Conservation (phyloP, 73 alveolate species). For the Blepharisma japonicum region DNA sequence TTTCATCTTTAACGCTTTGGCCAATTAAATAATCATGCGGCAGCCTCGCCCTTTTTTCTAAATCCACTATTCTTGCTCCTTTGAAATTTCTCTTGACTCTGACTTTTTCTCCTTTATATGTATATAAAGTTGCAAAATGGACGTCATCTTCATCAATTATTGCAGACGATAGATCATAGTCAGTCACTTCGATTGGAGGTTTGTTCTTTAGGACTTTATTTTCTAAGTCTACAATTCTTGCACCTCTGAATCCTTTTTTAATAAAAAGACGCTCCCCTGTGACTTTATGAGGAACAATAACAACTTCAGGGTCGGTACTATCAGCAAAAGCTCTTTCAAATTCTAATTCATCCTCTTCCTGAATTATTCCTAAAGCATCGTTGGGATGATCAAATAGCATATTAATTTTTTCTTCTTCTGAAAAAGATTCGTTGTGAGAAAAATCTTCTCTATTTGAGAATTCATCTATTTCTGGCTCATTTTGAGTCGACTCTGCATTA, state of each 20-base stretch:
- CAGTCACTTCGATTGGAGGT: background rate
- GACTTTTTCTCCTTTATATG: constrained; percentile 25
- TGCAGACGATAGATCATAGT: background rate
- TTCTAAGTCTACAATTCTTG: constrained; percentile 24
- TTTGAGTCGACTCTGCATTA: too few species aligned
- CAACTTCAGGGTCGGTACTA: background rate
- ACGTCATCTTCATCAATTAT: constrained; percentile 13
- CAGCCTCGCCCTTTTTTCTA: background rate
- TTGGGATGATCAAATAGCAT: too few species aligned
- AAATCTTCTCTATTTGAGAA: too few species aligned
- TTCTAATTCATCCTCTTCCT: constrained; percentile 10
- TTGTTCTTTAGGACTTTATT: background rate
- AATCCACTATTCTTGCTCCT: constrained; percentile 16
- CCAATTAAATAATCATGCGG: constrained; percentile 13
- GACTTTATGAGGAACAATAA: background rate
- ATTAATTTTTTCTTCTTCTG: too few species aligned
- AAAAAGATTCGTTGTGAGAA: too few species aligned
- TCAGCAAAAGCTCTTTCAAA: constrained; percentile 25
- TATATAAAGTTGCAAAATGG: background rate
- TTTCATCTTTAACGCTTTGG: constrained; percentile 8
- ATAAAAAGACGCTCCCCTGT: background rate
- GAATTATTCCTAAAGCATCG: background rate
- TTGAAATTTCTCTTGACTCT: constrained; percentile 26
- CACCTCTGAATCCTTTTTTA: constrained; percentile 24
- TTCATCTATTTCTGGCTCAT: too few species aligned